Conservation (phyloP, 1,284 basidiomycete species). For the Lignosus rhinocerotis region DNA sequence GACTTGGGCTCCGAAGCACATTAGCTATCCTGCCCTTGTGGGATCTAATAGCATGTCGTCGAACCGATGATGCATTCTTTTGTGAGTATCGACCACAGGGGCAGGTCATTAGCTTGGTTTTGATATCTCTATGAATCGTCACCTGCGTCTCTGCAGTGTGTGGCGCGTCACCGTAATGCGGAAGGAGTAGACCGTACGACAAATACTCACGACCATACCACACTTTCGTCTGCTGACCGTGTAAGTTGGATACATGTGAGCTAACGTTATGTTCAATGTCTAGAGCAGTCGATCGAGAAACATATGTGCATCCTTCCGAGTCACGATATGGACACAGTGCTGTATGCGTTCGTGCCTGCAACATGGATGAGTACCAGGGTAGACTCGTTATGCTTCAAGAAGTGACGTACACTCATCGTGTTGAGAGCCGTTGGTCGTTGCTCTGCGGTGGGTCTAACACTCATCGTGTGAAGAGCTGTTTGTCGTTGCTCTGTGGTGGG, state of each 20-base stretch:
- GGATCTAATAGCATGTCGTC: constrained; percentile 2
- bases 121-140: constrained; percentile 12
- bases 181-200: neutral
- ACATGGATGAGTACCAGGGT: neutral
- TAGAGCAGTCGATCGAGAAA: neutral
- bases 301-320: constrained; percentile 10
- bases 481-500: too few relatives aligned
- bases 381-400: neutral
- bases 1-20: neutral
- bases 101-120: constrained; percentile 10
- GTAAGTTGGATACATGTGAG: constrained; percentile 11
- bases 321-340: neutral
- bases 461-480: neutral
- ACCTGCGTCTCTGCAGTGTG: constrained; percentile 5
- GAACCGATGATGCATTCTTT: constrained; percentile 7
- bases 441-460: neutral
- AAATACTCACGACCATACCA: constrained; percentile 17
- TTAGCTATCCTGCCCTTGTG: constrained; percentile 5
- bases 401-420: neutral
- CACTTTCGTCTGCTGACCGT: constrained; percentile 6
- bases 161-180: neutral
- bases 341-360: neutral
- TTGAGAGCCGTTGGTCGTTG: too few relatives aligned
- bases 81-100: constrained; percentile 10
- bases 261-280: constrained; percentile 8